These are phyloP conservation scores for Heterobasidion annosum DNA, from an alignment of 1,284 basidiomycete species.

Conservation along the genomic window DNA sequence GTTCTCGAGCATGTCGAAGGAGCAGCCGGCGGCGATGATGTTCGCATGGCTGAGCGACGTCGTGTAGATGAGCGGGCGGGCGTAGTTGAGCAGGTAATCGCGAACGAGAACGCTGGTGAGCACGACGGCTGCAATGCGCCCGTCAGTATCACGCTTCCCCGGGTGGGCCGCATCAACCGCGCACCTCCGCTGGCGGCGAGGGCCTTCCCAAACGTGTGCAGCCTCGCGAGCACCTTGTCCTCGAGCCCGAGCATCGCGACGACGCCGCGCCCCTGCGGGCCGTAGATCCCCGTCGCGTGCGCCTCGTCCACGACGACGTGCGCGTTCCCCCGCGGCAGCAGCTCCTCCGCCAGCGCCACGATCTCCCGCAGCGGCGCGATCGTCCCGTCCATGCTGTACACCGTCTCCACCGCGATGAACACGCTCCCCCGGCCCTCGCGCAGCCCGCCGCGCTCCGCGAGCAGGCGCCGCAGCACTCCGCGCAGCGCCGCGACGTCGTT, in stretches of 20 bases:
- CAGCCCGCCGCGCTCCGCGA: slow-evolving; percentile 27
- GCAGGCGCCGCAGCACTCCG: slow-evolving; percentile 29
- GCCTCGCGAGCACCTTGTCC: slow-evolving; percentile 47
- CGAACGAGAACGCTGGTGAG: slow-evolving; percentile 66
- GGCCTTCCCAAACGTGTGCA: slow-evolving; percentile 68
- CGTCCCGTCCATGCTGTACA: slow-evolving; percentile 97
- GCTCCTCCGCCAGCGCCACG: slow-evolving; percentile 44
- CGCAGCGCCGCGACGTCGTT: slow-evolving; percentile 57
- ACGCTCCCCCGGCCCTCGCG: slow-evolving; percentile 32
- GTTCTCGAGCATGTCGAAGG: slow-evolving; percentile 65
- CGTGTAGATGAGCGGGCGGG: slow-evolving; percentile 85
- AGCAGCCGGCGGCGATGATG: slow-evolving; percentile 66
- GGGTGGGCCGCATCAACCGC: slow-evolving; percentile 16
- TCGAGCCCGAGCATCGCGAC: slow-evolving; percentile 59
- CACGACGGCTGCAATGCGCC: slow-evolving; percentile 54
- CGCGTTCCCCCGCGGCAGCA: slow-evolving; percentile 42
- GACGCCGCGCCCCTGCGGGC: slow-evolving; percentile 69
- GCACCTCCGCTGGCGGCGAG: slow-evolving; percentile 72
- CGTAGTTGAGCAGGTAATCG: slow-evolving; percentile 89
- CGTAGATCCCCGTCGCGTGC: slow-evolving; percentile 78
- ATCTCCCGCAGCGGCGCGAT: slow-evolving; percentile 70
- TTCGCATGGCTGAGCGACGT: slow-evolving; percentile 73
- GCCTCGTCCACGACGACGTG: slow-evolving; percentile 85
- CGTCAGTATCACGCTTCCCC: background rate
- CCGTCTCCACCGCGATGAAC: slow-evolving; percentile 80